Conservation (phyloP, 257 asterid genomes). For the Mitragyna speciosa region DNA sequence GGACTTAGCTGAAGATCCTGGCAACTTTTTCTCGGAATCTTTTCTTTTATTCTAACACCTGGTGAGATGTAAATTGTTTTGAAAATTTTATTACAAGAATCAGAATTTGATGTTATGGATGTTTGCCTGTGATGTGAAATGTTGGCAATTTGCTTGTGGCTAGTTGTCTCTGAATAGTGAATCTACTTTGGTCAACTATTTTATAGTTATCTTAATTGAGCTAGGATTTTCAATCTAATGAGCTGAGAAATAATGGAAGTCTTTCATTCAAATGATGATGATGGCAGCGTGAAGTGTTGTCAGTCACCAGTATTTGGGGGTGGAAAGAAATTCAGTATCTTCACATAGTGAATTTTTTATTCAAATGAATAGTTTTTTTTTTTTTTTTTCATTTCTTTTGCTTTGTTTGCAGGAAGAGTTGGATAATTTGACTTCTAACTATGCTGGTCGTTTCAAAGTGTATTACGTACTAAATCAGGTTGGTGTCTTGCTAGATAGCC, state of each 20-base stretch:
- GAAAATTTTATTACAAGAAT: neutral
- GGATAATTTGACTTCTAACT: constrained; percentile 59
- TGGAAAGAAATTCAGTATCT: neutral
- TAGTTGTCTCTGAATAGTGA: neutral
- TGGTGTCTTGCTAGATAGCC: constrained; percentile 10
- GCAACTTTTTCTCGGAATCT: neutral
- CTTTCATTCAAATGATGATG: too few relatives aligned
- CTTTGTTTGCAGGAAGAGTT: constrained; percentile 82
- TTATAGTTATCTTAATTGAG: neutral
- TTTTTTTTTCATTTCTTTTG: too few relatives aligned
- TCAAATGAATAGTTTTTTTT: neutral
- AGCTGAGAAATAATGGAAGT: neutral
- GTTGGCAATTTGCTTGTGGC: neutral
- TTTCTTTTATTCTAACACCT: neutral
- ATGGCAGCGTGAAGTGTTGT: neutral
- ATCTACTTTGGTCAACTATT: too few relatives aligned
- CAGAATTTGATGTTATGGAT: neutral
- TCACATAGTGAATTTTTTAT: constrained; percentile 5
- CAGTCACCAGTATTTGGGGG: neutral
- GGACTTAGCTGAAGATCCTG: neutral
- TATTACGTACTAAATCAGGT: constrained; percentile 87
- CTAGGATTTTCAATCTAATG: neutral
- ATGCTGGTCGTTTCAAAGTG: constrained; percentile 58
- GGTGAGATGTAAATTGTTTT: neutral
- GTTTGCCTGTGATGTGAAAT: neutral